Evolutionary conservation across 306 rosid genomes (phyloP).

Genomic region (Lotus japonicus): DNA sequence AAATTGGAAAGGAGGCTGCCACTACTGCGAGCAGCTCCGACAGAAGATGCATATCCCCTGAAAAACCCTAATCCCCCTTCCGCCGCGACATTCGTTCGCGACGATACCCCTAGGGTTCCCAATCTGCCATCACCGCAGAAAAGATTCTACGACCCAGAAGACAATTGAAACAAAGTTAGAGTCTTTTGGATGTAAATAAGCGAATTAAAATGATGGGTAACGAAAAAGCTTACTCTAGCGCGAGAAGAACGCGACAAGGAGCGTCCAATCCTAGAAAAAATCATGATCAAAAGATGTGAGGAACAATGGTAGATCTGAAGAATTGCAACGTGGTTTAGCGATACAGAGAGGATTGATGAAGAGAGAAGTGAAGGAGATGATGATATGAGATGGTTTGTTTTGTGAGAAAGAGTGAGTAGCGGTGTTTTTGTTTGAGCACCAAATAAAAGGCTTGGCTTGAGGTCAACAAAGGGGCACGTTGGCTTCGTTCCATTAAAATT

Average conservation of each 20-base stretch:
- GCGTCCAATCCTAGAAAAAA: slow-evolving; percentile 53
- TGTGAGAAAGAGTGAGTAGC: neutral
- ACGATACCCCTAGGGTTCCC: slow-evolving; percentile 19
- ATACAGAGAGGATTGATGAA: neutral
- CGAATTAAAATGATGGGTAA: neutral
- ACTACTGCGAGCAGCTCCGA: slow-evolving; percentile 32
- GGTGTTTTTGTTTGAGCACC: neutral
- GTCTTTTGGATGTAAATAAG: neutral
- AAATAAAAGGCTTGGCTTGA: neutral
- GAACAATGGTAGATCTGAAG: too few relatives aligned
- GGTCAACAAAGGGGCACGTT: slow-evolving; percentile 30
- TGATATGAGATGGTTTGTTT: neutral
- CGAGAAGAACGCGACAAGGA: slow-evolving; percentile 62
- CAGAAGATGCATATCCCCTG: slow-evolving; percentile 46
- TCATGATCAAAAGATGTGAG: slow-evolving; percentile 27
- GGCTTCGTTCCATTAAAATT: neutral
- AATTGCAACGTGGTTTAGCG: too few relatives aligned
- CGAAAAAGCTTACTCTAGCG: slow-evolving; percentile 32
- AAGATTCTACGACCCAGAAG: slow-evolving; percentile 42
- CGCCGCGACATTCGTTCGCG: slow-evolving; percentile 34
- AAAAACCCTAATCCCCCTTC: slow-evolving; percentile 56
- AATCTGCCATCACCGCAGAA: slow-evolving; percentile 43
- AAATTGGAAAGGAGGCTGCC: slow-evolving; percentile 29
- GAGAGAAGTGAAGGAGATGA: neutral
- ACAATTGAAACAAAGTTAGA: neutral